Conservation (phyloP, 2,329 filamentous ascomycete genomes). For the Penicillium hesseltinei region DNA sequence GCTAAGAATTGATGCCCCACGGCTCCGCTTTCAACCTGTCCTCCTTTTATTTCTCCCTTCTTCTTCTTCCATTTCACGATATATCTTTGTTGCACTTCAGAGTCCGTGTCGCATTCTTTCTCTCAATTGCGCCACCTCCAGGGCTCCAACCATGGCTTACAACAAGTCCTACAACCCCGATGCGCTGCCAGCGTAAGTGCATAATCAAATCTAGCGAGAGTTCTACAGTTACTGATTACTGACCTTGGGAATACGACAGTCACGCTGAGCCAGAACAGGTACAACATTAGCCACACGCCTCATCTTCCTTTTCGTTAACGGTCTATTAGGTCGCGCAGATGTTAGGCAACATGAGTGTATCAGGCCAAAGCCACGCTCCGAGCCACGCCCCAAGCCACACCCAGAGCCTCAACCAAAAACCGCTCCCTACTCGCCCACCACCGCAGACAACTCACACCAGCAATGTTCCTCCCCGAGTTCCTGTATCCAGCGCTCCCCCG, state of each 20-base stretch:
- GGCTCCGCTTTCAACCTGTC: conserved; percentile 22
- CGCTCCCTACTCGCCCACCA: conserved; percentile 26
- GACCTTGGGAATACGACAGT: conserved; percentile 40
- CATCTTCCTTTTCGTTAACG: neutral
- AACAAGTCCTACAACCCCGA: conserved; percentile 92
- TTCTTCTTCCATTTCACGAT: neutral
- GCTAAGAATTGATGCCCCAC: conserved; percentile 26
- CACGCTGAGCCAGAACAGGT: conserved; percentile 75
- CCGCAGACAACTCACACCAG: conserved; percentile 22
- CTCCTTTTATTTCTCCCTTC: conserved; percentile 5
- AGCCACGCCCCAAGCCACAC: conserved; percentile 19
- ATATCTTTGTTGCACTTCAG: neutral
- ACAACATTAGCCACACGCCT: conserved; percentile 15
- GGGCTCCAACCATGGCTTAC: conserved; percentile 71
- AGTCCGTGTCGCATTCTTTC: conserved; percentile 3
- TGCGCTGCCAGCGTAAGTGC: conserved; percentile 79
- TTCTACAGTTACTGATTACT: conserved; percentile 20
- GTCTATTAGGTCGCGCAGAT: conserved; percentile 46
- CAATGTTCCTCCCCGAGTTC: conserved; percentile 27
- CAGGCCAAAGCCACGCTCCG: conserved; percentile 20
- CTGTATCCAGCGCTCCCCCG: conserved; percentile 25
- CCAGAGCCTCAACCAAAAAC: conserved; percentile 25
- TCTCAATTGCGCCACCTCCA: conserved; percentile 25
- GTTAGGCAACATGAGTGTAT: conserved; percentile 37
- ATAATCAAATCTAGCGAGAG: neutral